These are phyloP conservation scores for Paraglomus brasilianum DNA, from an alignment of 192 early-diverging fungal species.

Conservation along the genomic window DNA sequence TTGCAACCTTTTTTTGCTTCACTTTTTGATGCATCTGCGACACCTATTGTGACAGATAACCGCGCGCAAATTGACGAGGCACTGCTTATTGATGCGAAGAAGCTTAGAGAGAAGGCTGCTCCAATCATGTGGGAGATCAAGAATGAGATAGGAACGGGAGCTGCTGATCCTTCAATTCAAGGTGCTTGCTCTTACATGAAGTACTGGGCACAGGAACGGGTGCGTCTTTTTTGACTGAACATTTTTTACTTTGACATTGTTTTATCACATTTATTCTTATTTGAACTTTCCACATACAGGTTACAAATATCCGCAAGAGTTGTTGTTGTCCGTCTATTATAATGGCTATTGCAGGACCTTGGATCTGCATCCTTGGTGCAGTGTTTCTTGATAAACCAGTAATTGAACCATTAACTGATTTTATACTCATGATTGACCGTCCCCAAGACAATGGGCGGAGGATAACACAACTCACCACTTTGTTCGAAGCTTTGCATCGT, in stretches of 20 bases:
- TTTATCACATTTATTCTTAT: constrained; percentile 6
- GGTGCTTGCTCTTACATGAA: neutral
- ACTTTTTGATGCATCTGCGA: neutral
- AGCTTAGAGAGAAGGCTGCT: neutral
- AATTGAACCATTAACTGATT: constrained; percentile 7
- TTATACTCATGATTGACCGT: neutral
- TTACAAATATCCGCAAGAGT: constrained; percentile 3
- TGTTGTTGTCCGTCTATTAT: constrained; percentile 14
- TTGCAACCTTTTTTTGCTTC: neutral
- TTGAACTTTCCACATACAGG: constrained; percentile 1
- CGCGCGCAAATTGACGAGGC: neutral
- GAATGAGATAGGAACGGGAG: constrained; percentile 6
- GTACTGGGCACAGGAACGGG: constrained; percentile 5
- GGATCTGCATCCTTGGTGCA: constrained; percentile 4
- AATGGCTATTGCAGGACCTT: neutral
- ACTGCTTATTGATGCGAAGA: neutral
- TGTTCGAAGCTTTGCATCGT: too few relatives aligned
- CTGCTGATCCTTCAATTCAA: constrained; percentile 3
- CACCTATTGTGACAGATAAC: constrained; percentile 12
- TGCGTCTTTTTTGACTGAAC: neutral
- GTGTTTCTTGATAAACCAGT: constrained; percentile 4
- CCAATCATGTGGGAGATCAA: constrained; percentile 9
- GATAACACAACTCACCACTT: neutral
- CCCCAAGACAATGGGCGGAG: neutral
- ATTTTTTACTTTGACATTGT: neutral